Percentiles rank a stretch among this genome's conserved stretches.
phyloP scores from a whole-genome alignment of 2,329 filamentous ascomycete species.

The Pseudogymnoascus sp. region DNA sequence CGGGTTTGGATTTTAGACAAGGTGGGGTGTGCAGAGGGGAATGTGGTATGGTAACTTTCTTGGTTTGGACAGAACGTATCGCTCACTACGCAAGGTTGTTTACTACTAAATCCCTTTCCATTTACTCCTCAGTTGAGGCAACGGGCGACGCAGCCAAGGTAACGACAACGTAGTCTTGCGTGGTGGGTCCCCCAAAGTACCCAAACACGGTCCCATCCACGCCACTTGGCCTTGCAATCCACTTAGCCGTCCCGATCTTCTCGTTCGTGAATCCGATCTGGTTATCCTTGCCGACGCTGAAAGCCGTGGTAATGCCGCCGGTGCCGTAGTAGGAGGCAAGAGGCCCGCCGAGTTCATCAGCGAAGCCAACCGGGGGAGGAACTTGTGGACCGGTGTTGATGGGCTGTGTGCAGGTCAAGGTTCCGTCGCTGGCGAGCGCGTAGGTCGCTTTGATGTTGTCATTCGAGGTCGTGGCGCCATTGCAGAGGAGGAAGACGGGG shows the following conservation, averaged over 20 bases:
- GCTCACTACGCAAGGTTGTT: neutral
- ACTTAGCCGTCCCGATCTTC: neutral
- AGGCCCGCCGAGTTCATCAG: neutral
- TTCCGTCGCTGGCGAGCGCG: neutral
- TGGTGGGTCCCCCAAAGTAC: neutral
- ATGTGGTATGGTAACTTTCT: neutral
- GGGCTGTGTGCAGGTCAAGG: neutral
- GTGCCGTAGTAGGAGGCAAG: neutral
- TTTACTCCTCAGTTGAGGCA: neutral
- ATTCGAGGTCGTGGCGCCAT: neutral
- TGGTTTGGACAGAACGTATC: neutral
- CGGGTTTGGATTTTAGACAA: neutral
- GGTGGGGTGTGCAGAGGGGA: neutral
- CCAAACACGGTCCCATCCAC: slow-evolving; percentile 1
- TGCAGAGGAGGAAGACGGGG: neutral
- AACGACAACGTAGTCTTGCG: neutral
- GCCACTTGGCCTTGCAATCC: neutral
- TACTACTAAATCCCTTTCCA: neutral
- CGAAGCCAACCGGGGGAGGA: neutral
- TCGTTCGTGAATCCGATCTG: neutral
- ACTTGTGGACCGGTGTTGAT: neutral
- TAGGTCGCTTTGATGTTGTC: neutral
- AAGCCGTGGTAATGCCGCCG: neutral
- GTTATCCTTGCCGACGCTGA: neutral
- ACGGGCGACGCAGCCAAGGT: neutral